Evolutionary conservation across 345 rosid species (phyloP), one percentile per base, ranked within the genome.

Genomic region (Anacardium occidentale): DNA sequence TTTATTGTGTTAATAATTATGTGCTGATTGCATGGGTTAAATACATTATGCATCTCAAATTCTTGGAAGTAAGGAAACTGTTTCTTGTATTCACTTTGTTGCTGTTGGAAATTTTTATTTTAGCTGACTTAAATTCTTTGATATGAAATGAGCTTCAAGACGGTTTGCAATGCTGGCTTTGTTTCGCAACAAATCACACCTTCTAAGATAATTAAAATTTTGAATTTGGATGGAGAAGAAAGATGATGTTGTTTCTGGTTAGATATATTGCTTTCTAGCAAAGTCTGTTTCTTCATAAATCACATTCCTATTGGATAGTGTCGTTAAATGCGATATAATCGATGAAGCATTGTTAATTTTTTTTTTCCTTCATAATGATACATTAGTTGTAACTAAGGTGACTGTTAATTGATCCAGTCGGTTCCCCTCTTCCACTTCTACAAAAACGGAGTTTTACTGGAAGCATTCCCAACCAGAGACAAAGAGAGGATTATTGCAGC

Each of bases 361-460:
- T 2, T 20, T 37, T 37, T 51, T 14, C 24, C 62, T 26, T 0
- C 2, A 17, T 21, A 17, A 64, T 68, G 53, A 10, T 63, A 26
- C 14, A 14, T 45, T 70, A 34, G 25, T 15, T 37, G 26, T 22
- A 50, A 50, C 53, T 13, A 50, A 62, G 58, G 13, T 66, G 32
- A 75, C 20, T 18, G 18, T 79, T 62, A 64, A 68, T 12, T 10
- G 66, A 64, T 75, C 85, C 97, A 93, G 96, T 78, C 97, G 2
- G 97, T 94, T 74, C 97, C 96, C 9, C 87, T 91, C 32, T 91
- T 91, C 81, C 97, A 94, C 74, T 94, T 91, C 81, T 91, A 90
- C 74, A 90, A 85, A 83, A 84, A 88, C 2, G 97, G 97, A 74
- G 84, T 79, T 66, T 77, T 94, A 51, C 61, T 94, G 81, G 97